A percentile compares a stretch with the other conserved stretches of the same genome.
Conservation (phyloP, 768 basidiomycete species). For the Gelatoporia subvermispora region DNA sequence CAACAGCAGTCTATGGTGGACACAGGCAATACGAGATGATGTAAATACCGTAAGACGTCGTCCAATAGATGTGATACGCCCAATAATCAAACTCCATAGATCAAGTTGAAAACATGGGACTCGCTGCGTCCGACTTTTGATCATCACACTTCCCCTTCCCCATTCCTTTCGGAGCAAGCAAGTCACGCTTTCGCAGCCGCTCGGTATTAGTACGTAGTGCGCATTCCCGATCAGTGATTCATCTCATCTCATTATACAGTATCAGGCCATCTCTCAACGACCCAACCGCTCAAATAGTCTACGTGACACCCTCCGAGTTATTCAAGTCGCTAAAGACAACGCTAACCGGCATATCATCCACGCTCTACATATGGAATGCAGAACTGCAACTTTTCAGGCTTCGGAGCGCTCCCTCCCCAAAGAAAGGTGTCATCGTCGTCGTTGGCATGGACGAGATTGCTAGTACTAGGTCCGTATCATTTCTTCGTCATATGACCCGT, state of each 20-base stretch:
- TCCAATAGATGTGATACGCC: neutral
- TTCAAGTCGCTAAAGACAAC: constrained; percentile 50
- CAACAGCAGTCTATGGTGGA: constrained; percentile 6
- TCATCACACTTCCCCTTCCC: constrained; percentile 31
- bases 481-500: neutral
- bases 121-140: constrained; percentile 35
- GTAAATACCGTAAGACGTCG: neutral
- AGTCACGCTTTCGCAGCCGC: constrained; percentile 46
- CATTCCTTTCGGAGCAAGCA: constrained; percentile 70
- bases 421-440: constrained; percentile 37
- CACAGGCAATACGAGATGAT: neutral
- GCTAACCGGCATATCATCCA: constrained; percentile 64
- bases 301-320: constrained; percentile 44
- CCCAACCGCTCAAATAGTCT: constrained; percentile 32
- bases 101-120: constrained; percentile 53
- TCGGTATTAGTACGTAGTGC: constrained; percentile 51
- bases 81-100: neutral
- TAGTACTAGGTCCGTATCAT: constrained; percentile 45
- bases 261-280: constrained; percentile 42
- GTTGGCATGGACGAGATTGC: constrained; percentile 55
- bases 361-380: constrained; percentile 60
- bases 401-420: constrained; percentile 29
- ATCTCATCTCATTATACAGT: constrained; percentile 30
- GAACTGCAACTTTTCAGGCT: constrained; percentile 52
- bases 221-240: neutral